Percentiles rank a stretch among this genome's conserved stretches.
These are phyloP conservation scores for Pseudogymnoascus sp. DNA, from an alignment of 2,329 filamentous ascomycete species.

Conservation along the genomic window DNA sequence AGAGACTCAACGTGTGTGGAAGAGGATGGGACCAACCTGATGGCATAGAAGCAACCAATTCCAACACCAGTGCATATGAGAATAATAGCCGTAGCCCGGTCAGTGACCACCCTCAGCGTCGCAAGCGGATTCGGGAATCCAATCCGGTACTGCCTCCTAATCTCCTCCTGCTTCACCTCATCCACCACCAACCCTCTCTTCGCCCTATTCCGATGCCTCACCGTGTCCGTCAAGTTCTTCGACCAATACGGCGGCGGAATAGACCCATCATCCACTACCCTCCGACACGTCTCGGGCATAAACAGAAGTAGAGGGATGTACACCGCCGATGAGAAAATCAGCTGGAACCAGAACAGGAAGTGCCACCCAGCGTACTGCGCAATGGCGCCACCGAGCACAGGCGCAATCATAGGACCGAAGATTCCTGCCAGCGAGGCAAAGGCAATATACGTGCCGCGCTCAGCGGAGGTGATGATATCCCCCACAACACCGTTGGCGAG, in stretches of 20 bases:
- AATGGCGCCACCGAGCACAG: slow-evolving; percentile 51
- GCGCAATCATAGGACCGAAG: slow-evolving; percentile 42
- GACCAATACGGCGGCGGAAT: slow-evolving; percentile 48
- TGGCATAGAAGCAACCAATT: slow-evolving; percentile 43
- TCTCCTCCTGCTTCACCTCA: slow-evolving; percentile 22
- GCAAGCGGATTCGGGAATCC: slow-evolving; percentile 33
- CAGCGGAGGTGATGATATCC: slow-evolving; percentile 53
- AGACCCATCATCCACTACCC: slow-evolving; percentile 46
- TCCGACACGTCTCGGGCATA: slow-evolving; percentile 45
- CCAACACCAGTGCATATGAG: slow-evolving; percentile 34
- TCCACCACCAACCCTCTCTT: slow-evolving; percentile 15
- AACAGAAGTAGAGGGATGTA: slow-evolving; percentile 21
- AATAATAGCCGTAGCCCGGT: slow-evolving; percentile 37
- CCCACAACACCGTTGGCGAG: slow-evolving; percentile 52
- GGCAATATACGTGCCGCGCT: slow-evolving; percentile 58
- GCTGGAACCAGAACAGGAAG: slow-evolving; percentile 47
- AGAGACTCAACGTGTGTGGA: background rate
- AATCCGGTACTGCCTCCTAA: slow-evolving; percentile 22
- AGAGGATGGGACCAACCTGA: background rate
- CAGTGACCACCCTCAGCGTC: slow-evolving; percentile 33
- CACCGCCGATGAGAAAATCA: slow-evolving; percentile 16
- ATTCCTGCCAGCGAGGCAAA: slow-evolving; percentile 49
- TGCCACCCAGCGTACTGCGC: slow-evolving; percentile 50
- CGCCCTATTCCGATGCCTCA: slow-evolving; percentile 14
- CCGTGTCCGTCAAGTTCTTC: slow-evolving; percentile 40